Base-by-base conservation (phyloP, 2,329 filamentous ascomycete genomes). In the Fusarium pseudograminearum region DNA sequence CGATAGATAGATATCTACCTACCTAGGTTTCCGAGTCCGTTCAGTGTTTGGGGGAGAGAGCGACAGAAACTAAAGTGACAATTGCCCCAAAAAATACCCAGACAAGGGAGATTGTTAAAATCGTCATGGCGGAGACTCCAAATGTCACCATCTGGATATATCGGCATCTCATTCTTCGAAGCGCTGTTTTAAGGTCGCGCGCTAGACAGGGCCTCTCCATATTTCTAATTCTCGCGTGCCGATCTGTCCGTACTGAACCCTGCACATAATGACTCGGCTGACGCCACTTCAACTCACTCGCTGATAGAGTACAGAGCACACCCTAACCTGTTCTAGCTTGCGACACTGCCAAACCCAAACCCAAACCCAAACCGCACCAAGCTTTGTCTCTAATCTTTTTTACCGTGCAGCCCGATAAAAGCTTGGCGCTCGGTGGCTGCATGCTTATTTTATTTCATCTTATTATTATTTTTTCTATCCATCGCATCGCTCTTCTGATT, bases 381-480 rank as follows among this genome's bases (percentile, higher is more conserved):
- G 72, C 73, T 73, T 73, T 74, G 42, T 62, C 60, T 63, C 48
- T 73, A 61, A 57, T 65, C 28, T 30, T 48, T 74, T 72, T 69
- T 73, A 74, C 69, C 73, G 62, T 74, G 73, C 73, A 74, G 73
- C 67, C 71, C 61, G 63, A 63, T 44, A 63, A 74, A 74, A 75
- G 73, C 73, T 74, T 74, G 73, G 73, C 73, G 28, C 47, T 74
- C 69, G 41, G 69, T 69, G 73, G 73, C 73, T 73, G 73, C 67
- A 73, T 74, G 73, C 73, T 74, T 74, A 74, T 74, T 67, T 62
- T 24, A 52, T 40, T 65, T 45, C 53, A 16, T 58, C 31, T 65
- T 45, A 30, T 28, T 40, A 28, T 65, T 34, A 61, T 28, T 64
- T 24, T 65, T 28, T 28, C 26, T 45, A 36, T 41, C 33, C 38